phyloP scores from a whole-genome alignment of 1,284 basidiomycete genomes.

The Rhodotorula sp. region DNA sequence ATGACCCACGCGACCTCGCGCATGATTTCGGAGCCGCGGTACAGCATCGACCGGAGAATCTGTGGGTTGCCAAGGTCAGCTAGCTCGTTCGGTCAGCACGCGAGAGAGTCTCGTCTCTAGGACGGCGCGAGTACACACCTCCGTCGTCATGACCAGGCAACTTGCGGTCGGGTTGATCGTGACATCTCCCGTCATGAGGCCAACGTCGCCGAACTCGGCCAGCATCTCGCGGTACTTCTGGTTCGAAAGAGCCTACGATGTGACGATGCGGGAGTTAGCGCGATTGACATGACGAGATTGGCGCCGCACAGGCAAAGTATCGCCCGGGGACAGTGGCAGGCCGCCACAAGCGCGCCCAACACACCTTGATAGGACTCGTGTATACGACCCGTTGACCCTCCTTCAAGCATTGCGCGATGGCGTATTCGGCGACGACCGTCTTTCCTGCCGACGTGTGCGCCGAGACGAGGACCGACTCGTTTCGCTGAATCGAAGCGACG shows the following conservation, averaged over 20 bases:
- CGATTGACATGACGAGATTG: no score
- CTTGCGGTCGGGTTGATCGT: conserved; percentile 97
- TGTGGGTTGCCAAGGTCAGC: conserved; percentile 46
- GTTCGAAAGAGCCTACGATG: conserved; percentile 80
- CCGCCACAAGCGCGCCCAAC: conserved; percentile 42
- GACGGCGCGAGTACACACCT: conserved; percentile 57
- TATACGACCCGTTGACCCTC: conserved; percentile 96
- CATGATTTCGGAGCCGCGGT: conserved; percentile 98
- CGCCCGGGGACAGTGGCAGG: background rate
- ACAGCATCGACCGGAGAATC: conserved; percentile 99
- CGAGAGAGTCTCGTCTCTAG: conserved; percentile 6
- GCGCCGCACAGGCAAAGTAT: no score
- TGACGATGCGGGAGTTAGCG: conserved; percentile 17
- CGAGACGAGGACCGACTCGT: conserved; percentile 97
- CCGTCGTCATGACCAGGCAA: conserved; percentile 99
- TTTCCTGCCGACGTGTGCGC: conserved; percentile 98
- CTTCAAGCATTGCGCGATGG: conserved; percentile 91
- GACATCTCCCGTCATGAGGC: conserved; percentile 99
- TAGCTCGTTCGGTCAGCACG: no score
- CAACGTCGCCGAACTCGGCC: conserved; percentile 95
- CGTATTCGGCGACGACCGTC: conserved; percentile 98
- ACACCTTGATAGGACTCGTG: conserved; percentile 97
- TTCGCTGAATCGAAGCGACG: conserved; percentile 90
- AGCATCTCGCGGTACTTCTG: conserved; percentile 99
- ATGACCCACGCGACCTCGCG: conserved; percentile 99